phyloP scores from a whole-genome alignment of 805 yeast species.

The Candida nemodendra region DNA sequence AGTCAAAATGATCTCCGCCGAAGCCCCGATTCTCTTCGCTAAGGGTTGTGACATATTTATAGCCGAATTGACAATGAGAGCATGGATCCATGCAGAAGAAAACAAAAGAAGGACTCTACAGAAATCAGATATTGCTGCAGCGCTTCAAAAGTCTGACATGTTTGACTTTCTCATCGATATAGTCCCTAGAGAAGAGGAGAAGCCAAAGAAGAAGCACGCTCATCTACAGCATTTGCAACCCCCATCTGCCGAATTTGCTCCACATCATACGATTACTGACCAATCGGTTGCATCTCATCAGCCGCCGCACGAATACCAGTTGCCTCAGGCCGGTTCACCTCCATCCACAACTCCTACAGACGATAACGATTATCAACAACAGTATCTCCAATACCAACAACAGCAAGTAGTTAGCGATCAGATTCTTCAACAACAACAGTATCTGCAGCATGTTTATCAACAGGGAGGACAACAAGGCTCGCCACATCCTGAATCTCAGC shows the following conservation, averaged over 20 bases:
- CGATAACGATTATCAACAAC: constrained; percentile 21
- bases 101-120: constrained; percentile 93
- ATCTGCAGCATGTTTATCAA: constrained; percentile 16
- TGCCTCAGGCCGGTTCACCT: constrained; percentile 1
- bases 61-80: constrained; percentile 96
- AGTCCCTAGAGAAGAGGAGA: constrained; percentile 86
- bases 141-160: constrained; percentile 92
- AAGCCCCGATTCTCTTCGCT: constrained; percentile 95
- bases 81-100: constrained; percentile 98
- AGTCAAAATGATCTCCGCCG: constrained; percentile 96
- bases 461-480: constrained; percentile 13
- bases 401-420: constrained; percentile 13
- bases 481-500: constrained; percentile 16
- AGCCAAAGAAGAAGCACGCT: constrained; percentile 38
- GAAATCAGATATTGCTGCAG: constrained; percentile 92
- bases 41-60: constrained; percentile 97
- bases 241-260: not conserved
- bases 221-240: constrained; percentile 28
- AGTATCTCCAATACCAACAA: constrained; percentile 16
- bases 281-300: constrained; percentile 2
- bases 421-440: constrained; percentile 19
- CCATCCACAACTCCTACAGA: constrained; percentile 7
- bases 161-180: constrained; percentile 95
- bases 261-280: not conserved
- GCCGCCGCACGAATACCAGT: constrained; percentile 2